Conservation (phyloP, 257 asterid genomes). For the Linderniella brevidens region DNA sequence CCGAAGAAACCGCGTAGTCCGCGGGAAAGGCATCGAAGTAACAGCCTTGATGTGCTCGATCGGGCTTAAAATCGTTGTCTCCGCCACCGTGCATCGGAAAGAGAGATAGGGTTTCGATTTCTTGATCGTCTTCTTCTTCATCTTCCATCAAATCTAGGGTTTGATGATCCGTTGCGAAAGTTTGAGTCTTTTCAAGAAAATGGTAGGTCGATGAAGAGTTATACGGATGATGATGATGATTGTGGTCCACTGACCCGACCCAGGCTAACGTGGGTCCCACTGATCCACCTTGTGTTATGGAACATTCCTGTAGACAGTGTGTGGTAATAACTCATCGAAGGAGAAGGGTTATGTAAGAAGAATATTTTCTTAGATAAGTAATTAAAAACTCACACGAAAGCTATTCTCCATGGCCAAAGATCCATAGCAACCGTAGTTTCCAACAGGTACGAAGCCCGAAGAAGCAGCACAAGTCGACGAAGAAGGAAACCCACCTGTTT, state of each 20-base stretch:
- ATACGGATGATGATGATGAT: conserved; percentile 12
- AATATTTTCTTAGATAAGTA: not conserved
- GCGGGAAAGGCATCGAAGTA: conserved; percentile 14
- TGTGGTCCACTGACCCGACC: conserved; percentile 40
- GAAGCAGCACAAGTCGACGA: conserved; percentile 23
- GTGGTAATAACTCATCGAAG: not conserved
- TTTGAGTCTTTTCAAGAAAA: conserved; percentile 29
- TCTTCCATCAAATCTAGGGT: conserved; percentile 31
- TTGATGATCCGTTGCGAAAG: conserved; percentile 14
- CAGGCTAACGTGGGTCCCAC: conserved; percentile 23
- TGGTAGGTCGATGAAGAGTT: conserved; percentile 15
- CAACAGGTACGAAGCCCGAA: conserved; percentile 19
- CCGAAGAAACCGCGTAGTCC: conserved; percentile 1
- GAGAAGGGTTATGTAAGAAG: not conserved
- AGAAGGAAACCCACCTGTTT: conserved; percentile 27
- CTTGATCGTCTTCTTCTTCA: conserved; percentile 17
- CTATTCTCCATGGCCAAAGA: conserved; percentile 67
- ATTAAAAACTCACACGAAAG: conserved; percentile 38
- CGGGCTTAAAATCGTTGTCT: conserved; percentile 11
- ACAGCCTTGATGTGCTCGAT: conserved; percentile 15
- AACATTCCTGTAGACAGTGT: conserved; percentile 33
- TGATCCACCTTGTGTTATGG: conserved; percentile 30
- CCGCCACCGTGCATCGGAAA: conserved; percentile 72
- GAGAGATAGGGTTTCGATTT: conserved; percentile 70
- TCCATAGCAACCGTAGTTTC: conserved; percentile 57